Conservation (phyloP, 2,329 filamentous ascomycete genomes). For the Phialocephala sp. region DNA sequence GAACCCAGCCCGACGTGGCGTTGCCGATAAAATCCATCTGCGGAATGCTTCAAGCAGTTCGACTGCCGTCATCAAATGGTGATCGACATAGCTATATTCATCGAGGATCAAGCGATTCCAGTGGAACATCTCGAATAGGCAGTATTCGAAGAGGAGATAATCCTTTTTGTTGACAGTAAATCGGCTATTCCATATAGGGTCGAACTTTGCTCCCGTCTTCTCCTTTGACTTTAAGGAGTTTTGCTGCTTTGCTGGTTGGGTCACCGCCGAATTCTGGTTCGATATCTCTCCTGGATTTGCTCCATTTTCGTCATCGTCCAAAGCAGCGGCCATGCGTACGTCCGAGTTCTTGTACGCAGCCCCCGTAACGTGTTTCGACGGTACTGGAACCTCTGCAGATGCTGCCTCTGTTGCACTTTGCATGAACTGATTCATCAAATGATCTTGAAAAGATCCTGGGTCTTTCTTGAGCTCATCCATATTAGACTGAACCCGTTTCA, state of each 20-base stretch:
- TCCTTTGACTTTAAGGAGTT: neutral
- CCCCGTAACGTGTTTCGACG: slow-evolving; percentile 41
- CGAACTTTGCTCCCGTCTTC: neutral
- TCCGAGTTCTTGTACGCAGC: slow-evolving; percentile 32
- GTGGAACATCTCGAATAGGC: slow-evolving; percentile 62
- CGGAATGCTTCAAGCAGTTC: slow-evolving; percentile 6
- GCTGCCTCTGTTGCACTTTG: slow-evolving; percentile 44
- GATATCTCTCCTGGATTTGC: neutral
- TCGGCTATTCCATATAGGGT: neutral
- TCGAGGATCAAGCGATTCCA: slow-evolving; percentile 68
- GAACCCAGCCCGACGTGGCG: slow-evolving; percentile 62
- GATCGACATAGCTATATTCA: slow-evolving; percentile 64
- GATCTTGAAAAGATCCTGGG: slow-evolving; percentile 35
- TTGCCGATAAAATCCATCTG: slow-evolving; percentile 59
- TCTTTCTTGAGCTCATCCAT: slow-evolving; percentile 26
- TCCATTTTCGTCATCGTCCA: neutral
- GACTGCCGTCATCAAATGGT: slow-evolving; percentile 26
- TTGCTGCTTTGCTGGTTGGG: too few species aligned
- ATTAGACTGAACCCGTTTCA: slow-evolving; percentile 49
- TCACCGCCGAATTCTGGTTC: too few species aligned
- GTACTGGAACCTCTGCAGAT: slow-evolving; percentile 21
- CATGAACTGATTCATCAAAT: slow-evolving; percentile 29
- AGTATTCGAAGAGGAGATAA: slow-evolving; percentile 26
- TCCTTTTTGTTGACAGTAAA: neutral
- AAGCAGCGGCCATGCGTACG: neutral